These are phyloP conservation scores for Annulohypoxylon stygium DNA, from an alignment of 495 filamentous ascomycete genomes.

Conservation along the genomic window DNA sequence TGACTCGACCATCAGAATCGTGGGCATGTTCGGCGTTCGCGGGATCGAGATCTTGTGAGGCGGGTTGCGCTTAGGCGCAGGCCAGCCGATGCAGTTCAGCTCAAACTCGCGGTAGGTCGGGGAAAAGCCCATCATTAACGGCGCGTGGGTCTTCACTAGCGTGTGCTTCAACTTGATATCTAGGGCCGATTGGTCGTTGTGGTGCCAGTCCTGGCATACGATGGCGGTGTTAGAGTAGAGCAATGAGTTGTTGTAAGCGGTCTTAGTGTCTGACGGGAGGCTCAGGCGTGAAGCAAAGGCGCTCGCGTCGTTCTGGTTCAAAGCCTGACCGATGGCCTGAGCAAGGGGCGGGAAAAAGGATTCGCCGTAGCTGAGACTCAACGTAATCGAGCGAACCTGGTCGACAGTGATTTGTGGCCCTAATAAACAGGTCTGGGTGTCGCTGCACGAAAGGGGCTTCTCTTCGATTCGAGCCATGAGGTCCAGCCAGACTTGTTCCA, in stretches of 20 bases:
- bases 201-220: constrained; percentile 49
- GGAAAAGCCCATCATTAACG: constrained; percentile 35
- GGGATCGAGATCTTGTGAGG: constrained; percentile 1
- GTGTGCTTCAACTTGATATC: constrained; percentile 33
- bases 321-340: neutral
- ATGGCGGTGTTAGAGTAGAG: constrained; percentile 35
- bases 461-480: constrained; percentile 5
- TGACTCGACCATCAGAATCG: constrained; percentile 49
- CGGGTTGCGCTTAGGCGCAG: constrained; percentile 43
- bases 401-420: neutral
- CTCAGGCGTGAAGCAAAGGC: neutral
- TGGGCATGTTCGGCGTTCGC: neutral
- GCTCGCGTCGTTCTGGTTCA: neutral
- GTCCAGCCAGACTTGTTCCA: constrained; percentile 21
- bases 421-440: neutral
- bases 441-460: constrained; percentile 15
- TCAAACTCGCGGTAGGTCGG: constrained; percentile 22
- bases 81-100: constrained; percentile 51
- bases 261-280: neutral
- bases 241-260: constrained; percentile 9
- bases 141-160: constrained; percentile 26
- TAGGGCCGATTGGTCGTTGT: constrained; percentile 22
- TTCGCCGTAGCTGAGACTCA: neutral
- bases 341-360: neutral
- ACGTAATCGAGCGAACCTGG: neutral